phyloP scores from a whole-genome alignment of 2,329 filamentous ascomycete species.

The Westerdykella sp. region DNA sequence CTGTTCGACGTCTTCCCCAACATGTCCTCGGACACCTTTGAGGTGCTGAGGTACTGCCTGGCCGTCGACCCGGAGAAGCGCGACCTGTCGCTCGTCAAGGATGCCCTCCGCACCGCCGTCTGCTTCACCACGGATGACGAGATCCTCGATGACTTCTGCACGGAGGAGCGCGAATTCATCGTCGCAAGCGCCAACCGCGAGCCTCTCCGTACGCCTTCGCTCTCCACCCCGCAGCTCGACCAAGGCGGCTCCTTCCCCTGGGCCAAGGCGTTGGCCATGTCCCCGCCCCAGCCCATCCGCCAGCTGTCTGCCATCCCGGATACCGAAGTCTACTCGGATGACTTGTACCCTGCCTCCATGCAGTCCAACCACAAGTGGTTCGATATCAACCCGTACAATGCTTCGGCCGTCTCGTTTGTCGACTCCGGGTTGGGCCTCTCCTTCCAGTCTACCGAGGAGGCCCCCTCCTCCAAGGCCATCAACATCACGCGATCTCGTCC shows the following conservation, averaged over 20 bases:
- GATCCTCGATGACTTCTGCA: slow-evolving; percentile 86
- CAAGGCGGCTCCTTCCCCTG: slow-evolving; percentile 80
- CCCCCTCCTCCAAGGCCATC: slow-evolving; percentile 45
- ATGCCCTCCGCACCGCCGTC: slow-evolving; percentile 70
- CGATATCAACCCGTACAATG: slow-evolving; percentile 67
- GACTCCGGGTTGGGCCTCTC: slow-evolving; percentile 78
- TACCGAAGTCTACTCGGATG: slow-evolving; percentile 72
- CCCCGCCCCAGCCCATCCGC: slow-evolving; percentile 62
- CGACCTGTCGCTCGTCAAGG: slow-evolving; percentile 69
- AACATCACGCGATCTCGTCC: slow-evolving; percentile 58
- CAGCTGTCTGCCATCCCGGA: slow-evolving; percentile 82
- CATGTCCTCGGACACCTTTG: slow-evolving; percentile 97
- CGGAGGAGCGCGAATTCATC: slow-evolving; percentile 67
- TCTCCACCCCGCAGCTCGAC: slow-evolving; percentile 79
- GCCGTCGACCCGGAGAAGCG: slow-evolving; percentile 86
- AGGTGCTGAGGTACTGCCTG: slow-evolving; percentile 86
- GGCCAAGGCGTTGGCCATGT: slow-evolving; percentile 82
- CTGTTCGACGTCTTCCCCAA: slow-evolving; percentile 97
- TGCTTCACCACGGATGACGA: slow-evolving; percentile 95
- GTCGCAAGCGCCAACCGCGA: slow-evolving; percentile 83
- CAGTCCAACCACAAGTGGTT: slow-evolving; percentile 63
- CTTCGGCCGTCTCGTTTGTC: slow-evolving; percentile 75
- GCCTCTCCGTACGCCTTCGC: slow-evolving; percentile 88
- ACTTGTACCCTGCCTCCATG: slow-evolving; percentile 76
- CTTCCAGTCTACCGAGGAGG: slow-evolving; percentile 57